Evolutionary conservation across 805 yeast genomes (phyloP), one percentile per base, ranked within the genome.

Genomic region (Saccharomycopsis fermentans): DNA sequence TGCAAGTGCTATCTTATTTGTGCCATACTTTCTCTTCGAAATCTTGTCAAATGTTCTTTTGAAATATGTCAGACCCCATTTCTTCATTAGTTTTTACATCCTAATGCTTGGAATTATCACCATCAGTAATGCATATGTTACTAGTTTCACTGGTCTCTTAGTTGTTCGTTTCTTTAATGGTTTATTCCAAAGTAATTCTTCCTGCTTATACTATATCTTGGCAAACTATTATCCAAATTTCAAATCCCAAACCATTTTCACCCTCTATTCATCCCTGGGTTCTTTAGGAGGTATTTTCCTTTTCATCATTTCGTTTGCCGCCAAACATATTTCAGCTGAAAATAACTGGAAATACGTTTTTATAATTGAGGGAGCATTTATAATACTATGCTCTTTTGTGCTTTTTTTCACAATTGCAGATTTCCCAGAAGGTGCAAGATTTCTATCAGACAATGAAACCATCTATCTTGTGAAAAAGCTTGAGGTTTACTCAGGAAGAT

Each of bases 341-440:
- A n/a, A 40, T 2, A 24, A 34, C 26, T 79, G 83, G 83, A 71
- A 75, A 64, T 79, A 82, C 82, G 73, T 78, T 55, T 79, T 76
- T 63, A 75, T 79, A 36, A 71, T 79, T 59, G 82, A 81, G 62
- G 82, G 83, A 12, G 69, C 78, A 54, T 66, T 76, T 55, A 70
- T 73, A 2, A 65, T 74, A n/a, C 70, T 70, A 4, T 66, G 71
- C 17, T 77, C 77, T 0, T n/a, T 75, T 2, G 35, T 65, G 6
- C 78, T 78, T 0, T 70, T 66, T 52, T 65, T 70, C 54, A 63
- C 69, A 12, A 63, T 75, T 27, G 80, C 80, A 3, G 80, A 76
- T 52, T 63, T 66, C 6, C 72, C 74, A 29, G 71, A 66, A 35
- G 67, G 69, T 16, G 66, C 63, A 11, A 43, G 61, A 19, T 58